A percentile compares a stretch with the other conserved stretches of the same genome.
Evolutionary conservation across 1,139 yeast species (phyloP).

Genomic region (Suhomyces wounanorum): DNA sequence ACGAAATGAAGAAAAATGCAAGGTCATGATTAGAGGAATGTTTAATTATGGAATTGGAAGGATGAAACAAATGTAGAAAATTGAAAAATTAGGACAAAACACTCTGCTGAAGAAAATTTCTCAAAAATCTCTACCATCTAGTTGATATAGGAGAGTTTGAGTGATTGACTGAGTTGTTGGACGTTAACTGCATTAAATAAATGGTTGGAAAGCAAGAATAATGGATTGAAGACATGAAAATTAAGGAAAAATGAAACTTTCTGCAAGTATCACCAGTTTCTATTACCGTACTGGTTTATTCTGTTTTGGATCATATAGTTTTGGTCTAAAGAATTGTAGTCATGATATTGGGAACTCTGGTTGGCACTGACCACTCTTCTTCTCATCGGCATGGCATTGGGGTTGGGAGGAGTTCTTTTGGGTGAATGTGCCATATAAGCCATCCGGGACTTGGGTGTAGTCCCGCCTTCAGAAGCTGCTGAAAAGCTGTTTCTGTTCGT

Average conservation of each 20-base stretch:
- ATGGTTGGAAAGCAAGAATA: not conserved
- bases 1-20: not conserved
- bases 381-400: constrained; percentile 11
- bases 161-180: not conserved
- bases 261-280: constrained; percentile 15
- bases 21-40: not conserved
- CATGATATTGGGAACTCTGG: constrained; percentile 8
- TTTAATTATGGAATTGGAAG: not conserved
- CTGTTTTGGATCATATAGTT: constrained; percentile 17
- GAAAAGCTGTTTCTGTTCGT: constrained; percentile 2
- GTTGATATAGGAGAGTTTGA: too few relatives aligned
- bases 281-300: constrained; percentile 16
- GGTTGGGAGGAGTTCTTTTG: constrained; percentile 19
- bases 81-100: not conserved
- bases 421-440: constrained; percentile 21
- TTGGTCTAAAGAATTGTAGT: constrained; percentile 14
- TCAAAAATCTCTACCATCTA: not conserved
- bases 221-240: not conserved
- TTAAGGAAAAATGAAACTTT: not conserved
- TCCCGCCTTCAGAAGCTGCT: not conserved
- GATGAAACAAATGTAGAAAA: not conserved
- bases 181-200: not conserved
- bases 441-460: constrained; percentile 21
- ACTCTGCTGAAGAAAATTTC: not conserved
- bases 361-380: constrained; percentile 16